Percentiles rank a stretch among this genome's conserved stretches.
Conservation (phyloP, 441 rosid species). For the Euphorbia schlechtendalii region DNA sequence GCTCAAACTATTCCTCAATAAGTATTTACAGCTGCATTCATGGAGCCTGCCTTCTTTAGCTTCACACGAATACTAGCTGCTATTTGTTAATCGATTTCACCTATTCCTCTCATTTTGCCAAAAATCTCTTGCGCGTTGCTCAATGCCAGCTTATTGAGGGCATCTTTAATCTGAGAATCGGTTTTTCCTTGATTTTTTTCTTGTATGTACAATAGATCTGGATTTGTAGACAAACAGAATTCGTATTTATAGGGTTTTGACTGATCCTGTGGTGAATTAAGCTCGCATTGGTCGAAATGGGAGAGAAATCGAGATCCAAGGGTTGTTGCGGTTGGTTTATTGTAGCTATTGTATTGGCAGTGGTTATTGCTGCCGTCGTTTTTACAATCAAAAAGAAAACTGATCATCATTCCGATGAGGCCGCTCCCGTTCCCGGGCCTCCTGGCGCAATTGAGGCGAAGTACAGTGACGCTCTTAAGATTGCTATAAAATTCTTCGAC, state of each 20-base stretch:
- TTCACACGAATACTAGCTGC: background rate
- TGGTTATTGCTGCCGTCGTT: slow-evolving; percentile 46
- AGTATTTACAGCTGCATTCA: background rate
- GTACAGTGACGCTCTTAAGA: slow-evolving; percentile 69
- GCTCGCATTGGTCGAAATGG: slow-evolving; percentile 30
- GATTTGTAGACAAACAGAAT: background rate
- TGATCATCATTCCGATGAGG: slow-evolving; percentile 23
- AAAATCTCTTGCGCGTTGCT: background rate
- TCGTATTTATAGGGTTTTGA: slow-evolving; percentile 1
- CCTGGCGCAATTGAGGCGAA: slow-evolving; percentile 73
- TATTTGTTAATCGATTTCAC: background rate
- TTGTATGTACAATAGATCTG: background rate
- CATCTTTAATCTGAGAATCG: slow-evolving; percentile 12
- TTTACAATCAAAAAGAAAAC: slow-evolving; percentile 43
- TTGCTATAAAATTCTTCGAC: slow-evolving; percentile 81
- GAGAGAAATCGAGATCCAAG: slow-evolving; percentile 44
- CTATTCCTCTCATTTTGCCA: background rate
- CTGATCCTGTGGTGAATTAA: background rate
- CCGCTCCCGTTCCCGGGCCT: slow-evolving; percentile 54
- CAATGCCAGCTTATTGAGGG: slow-evolving; percentile 15
- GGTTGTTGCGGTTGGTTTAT: slow-evolving; percentile 67
- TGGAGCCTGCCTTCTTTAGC: background rate
- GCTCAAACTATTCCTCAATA: slow-evolving; percentile 4
- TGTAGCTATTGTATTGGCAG: slow-evolving; percentile 37
- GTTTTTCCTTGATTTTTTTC: background rate